phyloP scores from a whole-genome alignment of 768 basidiomycete genomes.

The Pleurotus salmoneostramineus region DNA sequence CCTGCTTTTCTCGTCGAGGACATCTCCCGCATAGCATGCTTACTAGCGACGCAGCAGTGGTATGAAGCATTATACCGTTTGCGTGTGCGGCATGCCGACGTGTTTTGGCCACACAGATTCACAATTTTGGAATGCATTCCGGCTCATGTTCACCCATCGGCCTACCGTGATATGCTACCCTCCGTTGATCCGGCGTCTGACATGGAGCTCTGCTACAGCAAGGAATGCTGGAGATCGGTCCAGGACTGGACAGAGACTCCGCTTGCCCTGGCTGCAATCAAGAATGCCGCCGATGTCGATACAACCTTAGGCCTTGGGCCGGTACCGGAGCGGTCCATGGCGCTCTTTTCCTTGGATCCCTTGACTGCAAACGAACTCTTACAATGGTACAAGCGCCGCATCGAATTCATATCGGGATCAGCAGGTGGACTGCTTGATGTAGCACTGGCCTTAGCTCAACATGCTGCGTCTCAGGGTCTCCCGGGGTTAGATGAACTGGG shows the following conservation, averaged over 20 bases:
- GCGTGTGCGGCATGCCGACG: slow-evolving; percentile 46
- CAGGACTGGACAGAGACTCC: slow-evolving; percentile 57
- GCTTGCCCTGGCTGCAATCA: slow-evolving; percentile 38
- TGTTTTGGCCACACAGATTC: slow-evolving; percentile 69
- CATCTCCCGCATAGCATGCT: slow-evolving; percentile 54
- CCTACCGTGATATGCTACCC: slow-evolving; percentile 63
- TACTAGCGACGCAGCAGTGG: slow-evolving; percentile 61
- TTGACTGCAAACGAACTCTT: slow-evolving; percentile 50
- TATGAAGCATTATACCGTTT: slow-evolving; percentile 58
- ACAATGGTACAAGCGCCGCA: slow-evolving; percentile 71
- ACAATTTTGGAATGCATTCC: slow-evolving; percentile 72
- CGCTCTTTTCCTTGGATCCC: slow-evolving; percentile 19
- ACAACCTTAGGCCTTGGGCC: no score
- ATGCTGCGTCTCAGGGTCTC: slow-evolving; percentile 80
- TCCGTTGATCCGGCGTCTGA: slow-evolving; percentile 45
- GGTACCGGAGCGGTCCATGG: background rate
- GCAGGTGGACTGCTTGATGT: slow-evolving; percentile 71
- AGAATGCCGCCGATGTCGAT: slow-evolving; percentile 16
- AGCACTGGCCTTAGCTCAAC: slow-evolving; percentile 77
- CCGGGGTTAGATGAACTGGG: slow-evolving; percentile 80
- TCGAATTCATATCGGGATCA: slow-evolving; percentile 53
- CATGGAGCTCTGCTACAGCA: slow-evolving; percentile 30
- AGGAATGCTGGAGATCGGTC: slow-evolving; percentile 44
- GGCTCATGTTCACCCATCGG: slow-evolving; percentile 61
- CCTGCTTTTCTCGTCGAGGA: slow-evolving; percentile 59